phyloP scores from a whole-genome alignment of 768 basidiomycete species.

The Dentipellis fragilis region DNA sequence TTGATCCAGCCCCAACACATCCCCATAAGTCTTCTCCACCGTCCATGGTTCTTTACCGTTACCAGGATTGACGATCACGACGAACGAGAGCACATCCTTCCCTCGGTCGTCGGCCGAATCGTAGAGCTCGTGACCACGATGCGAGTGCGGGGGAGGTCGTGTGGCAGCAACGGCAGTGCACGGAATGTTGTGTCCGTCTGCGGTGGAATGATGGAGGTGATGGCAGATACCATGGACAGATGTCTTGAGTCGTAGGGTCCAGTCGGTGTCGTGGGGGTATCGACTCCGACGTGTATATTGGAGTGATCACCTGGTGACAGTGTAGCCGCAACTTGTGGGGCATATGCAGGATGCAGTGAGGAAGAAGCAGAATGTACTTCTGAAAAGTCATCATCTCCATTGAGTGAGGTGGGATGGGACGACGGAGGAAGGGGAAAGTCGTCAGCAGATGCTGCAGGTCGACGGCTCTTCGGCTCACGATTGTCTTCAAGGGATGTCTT shows the following conservation, averaged over 20 bases:
- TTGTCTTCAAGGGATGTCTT: conserved; percentile 12
- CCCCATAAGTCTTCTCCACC: conserved; percentile 90
- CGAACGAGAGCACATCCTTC: conserved; percentile 86
- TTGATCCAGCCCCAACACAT: conserved; percentile 82
- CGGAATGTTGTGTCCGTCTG: conserved; percentile 41
- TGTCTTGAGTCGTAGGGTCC: conserved; percentile 6
- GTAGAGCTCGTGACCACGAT: conserved; percentile 71
- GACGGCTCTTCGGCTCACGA: neutral
- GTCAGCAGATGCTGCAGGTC: conserved; percentile 7
- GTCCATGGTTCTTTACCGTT: conserved; percentile 66
- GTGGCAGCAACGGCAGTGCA: conserved; percentile 56
- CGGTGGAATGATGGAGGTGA: conserved; percentile 14
- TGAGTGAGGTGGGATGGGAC: neutral
- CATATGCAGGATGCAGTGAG: neutral
- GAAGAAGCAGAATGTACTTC: neutral
- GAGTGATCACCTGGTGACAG: neutral
- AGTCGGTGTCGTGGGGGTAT: conserved; percentile 12
- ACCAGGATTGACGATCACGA: conserved; percentile 66
- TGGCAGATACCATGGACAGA: conserved; percentile 5
- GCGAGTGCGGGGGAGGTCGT: conserved; percentile 65
- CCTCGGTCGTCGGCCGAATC: conserved; percentile 80
- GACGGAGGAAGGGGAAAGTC: conserved; percentile 15
- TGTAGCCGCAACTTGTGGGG: neutral
- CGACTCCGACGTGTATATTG: conserved; percentile 13
- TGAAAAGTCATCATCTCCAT: neutral